phyloP scores from a whole-genome alignment of 73 alveolate genomes.

The Tetrahymena borealis region DNA sequence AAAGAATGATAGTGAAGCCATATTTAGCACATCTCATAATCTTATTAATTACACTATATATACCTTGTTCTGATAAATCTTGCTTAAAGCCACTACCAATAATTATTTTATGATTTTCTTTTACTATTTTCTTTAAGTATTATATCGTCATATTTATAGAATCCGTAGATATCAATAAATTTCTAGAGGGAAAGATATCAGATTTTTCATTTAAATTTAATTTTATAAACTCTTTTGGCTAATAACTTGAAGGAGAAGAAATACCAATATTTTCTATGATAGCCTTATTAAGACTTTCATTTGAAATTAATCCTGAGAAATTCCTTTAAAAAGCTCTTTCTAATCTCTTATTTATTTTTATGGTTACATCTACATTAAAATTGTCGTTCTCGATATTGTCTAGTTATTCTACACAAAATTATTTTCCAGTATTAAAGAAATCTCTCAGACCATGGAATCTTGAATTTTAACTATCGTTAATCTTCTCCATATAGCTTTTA shows the following conservation, averaged over 20 bases:
- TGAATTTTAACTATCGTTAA: background rate
- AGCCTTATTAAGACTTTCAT: background rate
- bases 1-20: constrained; percentile 3
- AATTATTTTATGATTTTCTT: background rate
- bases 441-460: background rate
- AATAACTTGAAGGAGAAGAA: background rate
- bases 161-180: constrained; percentile 13
- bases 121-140: background rate
- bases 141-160: background rate
- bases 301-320: background rate
- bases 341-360: background rate
- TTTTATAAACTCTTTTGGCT: background rate
- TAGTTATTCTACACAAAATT: background rate
- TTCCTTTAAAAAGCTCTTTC: background rate
- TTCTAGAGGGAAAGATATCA: background rate
- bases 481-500: too few species aligned
- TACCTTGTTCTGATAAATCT: background rate
- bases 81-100: constrained; percentile 6
- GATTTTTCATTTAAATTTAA: background rate
- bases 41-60: background rate
- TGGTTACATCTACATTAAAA: background rate
- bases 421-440: background rate
- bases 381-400: background rate
- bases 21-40: background rate
- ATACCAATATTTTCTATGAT: too few species aligned